Conservation (phyloP, 2,329 filamentous ascomycete genomes). For the Curvularia eragrostidis region DNA sequence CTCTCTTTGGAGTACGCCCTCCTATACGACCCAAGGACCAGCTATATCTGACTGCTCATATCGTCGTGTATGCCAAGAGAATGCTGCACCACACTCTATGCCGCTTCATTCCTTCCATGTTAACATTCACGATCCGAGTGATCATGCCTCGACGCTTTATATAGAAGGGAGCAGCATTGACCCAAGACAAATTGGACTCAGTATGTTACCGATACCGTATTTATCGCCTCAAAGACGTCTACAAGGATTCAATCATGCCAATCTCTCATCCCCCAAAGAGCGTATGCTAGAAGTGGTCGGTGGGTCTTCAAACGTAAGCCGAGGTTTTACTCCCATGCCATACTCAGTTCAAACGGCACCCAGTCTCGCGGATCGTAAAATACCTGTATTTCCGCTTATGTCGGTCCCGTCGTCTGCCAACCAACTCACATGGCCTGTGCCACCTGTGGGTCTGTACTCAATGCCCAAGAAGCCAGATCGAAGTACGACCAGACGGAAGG, state of each 20-base stretch:
- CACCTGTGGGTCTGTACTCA: slow-evolving; percentile 30
- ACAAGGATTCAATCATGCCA: background rate
- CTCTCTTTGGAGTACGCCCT: background rate
- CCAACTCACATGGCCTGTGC: slow-evolving; percentile 14
- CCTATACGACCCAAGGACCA: background rate
- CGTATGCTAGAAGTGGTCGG: background rate
- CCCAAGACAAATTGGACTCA: background rate
- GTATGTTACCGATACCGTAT: background rate
- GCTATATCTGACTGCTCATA: background rate
- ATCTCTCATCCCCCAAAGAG: slow-evolving; percentile 3
- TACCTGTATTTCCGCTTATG: background rate
- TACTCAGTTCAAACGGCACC: background rate
- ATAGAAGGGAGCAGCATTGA: too few relatives aligned
- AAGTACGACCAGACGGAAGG: slow-evolving; percentile 12
- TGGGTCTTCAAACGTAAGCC: too few relatives aligned
- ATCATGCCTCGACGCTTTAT: background rate
- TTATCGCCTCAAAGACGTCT: background rate
- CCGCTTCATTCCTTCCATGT: background rate
- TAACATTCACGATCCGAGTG: background rate
- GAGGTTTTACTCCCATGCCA: background rate
- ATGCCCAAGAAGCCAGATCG: slow-evolving; percentile 25
- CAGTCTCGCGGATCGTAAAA: too few relatives aligned
- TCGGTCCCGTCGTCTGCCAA: background rate
- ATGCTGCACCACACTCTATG: background rate
- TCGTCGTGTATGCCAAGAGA: background rate